A percentile compares a stretch with the other conserved stretches of the same genome.
phyloP scores from a whole-genome alignment of 2,329 filamentous ascomycete species.

The Macrophomina tecta region DNA sequence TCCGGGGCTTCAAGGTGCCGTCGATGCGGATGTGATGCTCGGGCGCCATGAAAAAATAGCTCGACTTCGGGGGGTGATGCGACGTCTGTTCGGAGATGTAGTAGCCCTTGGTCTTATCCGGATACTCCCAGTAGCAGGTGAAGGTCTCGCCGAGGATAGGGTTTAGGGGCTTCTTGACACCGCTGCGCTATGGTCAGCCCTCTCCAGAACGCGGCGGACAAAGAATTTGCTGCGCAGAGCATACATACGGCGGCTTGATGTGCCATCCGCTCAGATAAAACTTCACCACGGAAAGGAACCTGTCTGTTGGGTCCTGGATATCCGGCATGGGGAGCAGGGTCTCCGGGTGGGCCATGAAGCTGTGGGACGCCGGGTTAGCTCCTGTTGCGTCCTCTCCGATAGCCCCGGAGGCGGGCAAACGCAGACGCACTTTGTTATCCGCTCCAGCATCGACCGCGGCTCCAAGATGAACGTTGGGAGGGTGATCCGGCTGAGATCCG shows the following conservation, averaged over 20 bases:
- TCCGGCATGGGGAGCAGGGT: conserved; percentile 86
- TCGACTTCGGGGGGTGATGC: conserved; percentile 97
- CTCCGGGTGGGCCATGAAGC: conserved; percentile 99
- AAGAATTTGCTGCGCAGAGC: conserved; percentile 18
- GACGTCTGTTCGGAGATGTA: conserved; percentile 98
- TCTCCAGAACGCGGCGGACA: neutral
- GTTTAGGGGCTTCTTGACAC: conserved; percentile 97
- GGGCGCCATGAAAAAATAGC: conserved; percentile 98
- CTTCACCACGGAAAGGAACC: conserved; percentile 94
- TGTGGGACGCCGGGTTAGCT: conserved; percentile 49
- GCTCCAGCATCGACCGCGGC: conserved; percentile 95
- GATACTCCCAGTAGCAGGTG: conserved; percentile 93
- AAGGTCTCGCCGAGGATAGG: conserved; percentile 95
- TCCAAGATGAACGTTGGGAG: conserved; percentile 98
- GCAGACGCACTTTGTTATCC: conserved; percentile 87
- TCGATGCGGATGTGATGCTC: conserved; percentile 94
- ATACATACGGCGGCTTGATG: conserved; percentile 88
- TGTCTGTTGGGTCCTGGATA: conserved; percentile 85
- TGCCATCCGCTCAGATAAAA: conserved; percentile 99
- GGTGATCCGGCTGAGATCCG: conserved; percentile 91
- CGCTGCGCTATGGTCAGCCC: conserved; percentile 58
- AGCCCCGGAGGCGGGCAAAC: conserved; percentile 2
- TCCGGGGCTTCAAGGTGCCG: conserved; percentile 91
- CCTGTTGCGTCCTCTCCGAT: conserved; percentile 28
- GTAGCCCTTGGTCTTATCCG: conserved; percentile 83